Evolutionary conservation across 306 rosid species (phyloP).

Genomic region (Vachellia pachyceras): DNA sequence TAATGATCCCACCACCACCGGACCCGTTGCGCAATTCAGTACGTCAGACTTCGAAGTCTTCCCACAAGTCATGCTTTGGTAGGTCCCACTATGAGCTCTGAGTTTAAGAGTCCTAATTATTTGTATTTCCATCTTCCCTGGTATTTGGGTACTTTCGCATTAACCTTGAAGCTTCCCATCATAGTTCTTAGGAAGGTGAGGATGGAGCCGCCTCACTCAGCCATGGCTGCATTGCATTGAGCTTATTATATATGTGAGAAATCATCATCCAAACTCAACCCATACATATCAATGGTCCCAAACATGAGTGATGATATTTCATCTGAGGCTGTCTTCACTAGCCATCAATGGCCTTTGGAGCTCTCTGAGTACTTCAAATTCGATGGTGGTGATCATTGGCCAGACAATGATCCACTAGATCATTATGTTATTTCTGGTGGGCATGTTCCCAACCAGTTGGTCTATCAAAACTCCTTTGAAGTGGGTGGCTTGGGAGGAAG

Average conservation of each 20-base stretch:
- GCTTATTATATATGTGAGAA: slow-evolving; percentile 38
- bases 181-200: slow-evolving; percentile 58
- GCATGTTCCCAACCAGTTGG: slow-evolving; percentile 39
- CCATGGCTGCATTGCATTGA: slow-evolving; percentile 3
- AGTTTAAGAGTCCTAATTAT: background rate
- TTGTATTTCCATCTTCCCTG: background rate
- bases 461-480: slow-evolving; percentile 34
- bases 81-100: slow-evolving; percentile 43
- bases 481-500: slow-evolving; percentile 24
- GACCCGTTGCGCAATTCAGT: slow-evolving; percentile 8
- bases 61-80: slow-evolving; percentile 53
- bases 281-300: slow-evolving; percentile 6
- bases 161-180: slow-evolving; percentile 70
- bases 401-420: slow-evolving; percentile 27
- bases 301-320: slow-evolving; percentile 54
- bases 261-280: slow-evolving; percentile 10
- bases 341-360: slow-evolving; percentile 7
- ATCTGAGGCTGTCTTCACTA: slow-evolving; percentile 45
- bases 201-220: slow-evolving; percentile 57
- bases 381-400: slow-evolving; percentile 32
- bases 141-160: slow-evolving; percentile 40
- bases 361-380: background rate
- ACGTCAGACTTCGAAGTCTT: slow-evolving; percentile 43
- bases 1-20: slow-evolving; percentile 38
- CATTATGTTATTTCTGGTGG: slow-evolving; percentile 41